Conservation (phyloP, 768 basidiomycete species). For the Clathrus columnatus region DNA sequence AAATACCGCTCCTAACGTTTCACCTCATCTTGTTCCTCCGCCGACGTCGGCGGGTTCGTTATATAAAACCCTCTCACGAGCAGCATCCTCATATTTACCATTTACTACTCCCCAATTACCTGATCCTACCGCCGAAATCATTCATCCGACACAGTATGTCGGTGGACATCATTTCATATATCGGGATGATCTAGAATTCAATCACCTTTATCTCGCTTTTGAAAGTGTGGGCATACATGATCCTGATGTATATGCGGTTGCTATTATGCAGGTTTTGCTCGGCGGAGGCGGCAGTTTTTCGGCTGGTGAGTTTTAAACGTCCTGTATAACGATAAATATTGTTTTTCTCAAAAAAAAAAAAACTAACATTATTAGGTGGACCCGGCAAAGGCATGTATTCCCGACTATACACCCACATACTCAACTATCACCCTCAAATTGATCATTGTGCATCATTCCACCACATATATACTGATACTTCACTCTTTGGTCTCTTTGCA, state of each 20-base stretch:
- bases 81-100: slow-evolving; percentile 63
- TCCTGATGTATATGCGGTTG: slow-evolving; percentile 85
- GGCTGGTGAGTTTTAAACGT: slow-evolving; percentile 43
- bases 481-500: slow-evolving; percentile 86
- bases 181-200: slow-evolving; percentile 60
- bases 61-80: slow-evolving; percentile 63
- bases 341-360: too few species aligned
- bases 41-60: slow-evolving; percentile 40
- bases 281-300: slow-evolving; percentile 97
- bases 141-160: slow-evolving; percentile 52
- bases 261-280: slow-evolving; percentile 89
- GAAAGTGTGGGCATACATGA: slow-evolving; percentile 89
- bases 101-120: slow-evolving; percentile 20
- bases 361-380: slow-evolving; percentile 55
- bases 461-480: slow-evolving; percentile 92
- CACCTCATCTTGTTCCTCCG: slow-evolving; percentile 50
- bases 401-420: slow-evolving; percentile 88
- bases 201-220: slow-evolving; percentile 88
- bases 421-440: slow-evolving; percentile 88
- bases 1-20: slow-evolving; percentile 27
- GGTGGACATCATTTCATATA: slow-evolving; percentile 74
- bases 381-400: slow-evolving; percentile 99
- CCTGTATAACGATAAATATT: neutral
- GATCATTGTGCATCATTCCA: slow-evolving; percentile 97
- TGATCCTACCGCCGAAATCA: slow-evolving; percentile 26